Percentiles rank a stretch among this genome's conserved stretches.
Evolutionary conservation across 495 filamentous ascomycete species (phyloP).

Genomic region (Xylaria intraflava): DNA sequence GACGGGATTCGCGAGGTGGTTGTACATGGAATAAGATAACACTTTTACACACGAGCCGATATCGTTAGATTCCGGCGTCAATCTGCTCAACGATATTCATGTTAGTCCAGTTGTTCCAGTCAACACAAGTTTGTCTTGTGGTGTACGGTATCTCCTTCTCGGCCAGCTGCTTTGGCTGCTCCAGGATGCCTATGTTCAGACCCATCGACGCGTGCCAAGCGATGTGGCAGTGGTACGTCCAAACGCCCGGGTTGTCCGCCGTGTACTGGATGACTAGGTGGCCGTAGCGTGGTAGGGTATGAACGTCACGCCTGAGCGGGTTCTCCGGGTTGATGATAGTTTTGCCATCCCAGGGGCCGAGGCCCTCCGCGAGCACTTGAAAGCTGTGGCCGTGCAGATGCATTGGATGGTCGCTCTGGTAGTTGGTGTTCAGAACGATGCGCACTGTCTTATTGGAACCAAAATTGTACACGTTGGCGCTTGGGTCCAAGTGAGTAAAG

Average conservation of each 20-base stretch:
- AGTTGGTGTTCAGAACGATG: constrained; percentile 38
- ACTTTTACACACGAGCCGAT: not conserved
- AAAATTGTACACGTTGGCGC: constrained; percentile 48
- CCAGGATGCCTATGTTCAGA: constrained; percentile 43
- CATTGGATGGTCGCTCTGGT: constrained; percentile 39
- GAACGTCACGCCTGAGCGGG: constrained; percentile 56
- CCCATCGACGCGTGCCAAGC: constrained; percentile 49
- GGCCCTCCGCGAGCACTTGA: constrained; percentile 10
- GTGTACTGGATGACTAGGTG: constrained; percentile 49
- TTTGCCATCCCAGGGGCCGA: constrained; percentile 39
- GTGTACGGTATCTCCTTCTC: constrained; percentile 17
- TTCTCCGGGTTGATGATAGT: constrained; percentile 41
- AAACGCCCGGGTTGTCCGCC: constrained; percentile 51
- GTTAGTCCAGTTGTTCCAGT: constrained; percentile 43
- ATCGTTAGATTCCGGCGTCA: not conserved
- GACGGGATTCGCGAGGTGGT: not conserved
- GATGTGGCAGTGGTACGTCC: constrained; percentile 55
- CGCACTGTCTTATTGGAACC: constrained; percentile 45
- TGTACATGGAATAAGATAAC: not conserved
- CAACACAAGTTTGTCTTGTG: constrained; percentile 38
- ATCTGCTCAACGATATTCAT: constrained; percentile 27
- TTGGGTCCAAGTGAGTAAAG: constrained; percentile 41
- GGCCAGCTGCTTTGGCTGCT: constrained; percentile 30
- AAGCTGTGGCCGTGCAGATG: constrained; percentile 59
- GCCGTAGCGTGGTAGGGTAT: constrained; percentile 41